phyloP scores from a whole-genome alignment of 2,329 filamentous ascomycete genomes.

The Exophiala alcalophila region DNA sequence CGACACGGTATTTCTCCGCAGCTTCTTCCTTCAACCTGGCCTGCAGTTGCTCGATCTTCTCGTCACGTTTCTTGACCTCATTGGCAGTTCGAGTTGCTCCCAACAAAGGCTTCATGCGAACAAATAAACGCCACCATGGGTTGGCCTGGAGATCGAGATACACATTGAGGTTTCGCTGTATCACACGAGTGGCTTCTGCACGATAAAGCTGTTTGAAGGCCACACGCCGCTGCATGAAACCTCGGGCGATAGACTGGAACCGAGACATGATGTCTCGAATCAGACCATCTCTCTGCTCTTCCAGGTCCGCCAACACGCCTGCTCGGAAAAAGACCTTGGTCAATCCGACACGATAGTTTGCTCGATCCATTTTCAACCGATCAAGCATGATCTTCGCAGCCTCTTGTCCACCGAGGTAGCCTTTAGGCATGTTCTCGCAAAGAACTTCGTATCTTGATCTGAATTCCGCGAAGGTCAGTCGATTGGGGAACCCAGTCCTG shows the following conservation, averaged over 20 bases:
- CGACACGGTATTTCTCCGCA: conserved; percentile 71
- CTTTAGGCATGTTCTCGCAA: conserved; percentile 81
- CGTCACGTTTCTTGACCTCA: conserved; percentile 92
- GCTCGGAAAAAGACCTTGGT: conserved; percentile 99
- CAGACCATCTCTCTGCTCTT: conserved; percentile 89
- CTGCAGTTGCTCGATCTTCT: conserved; percentile 84
- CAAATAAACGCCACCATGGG: conserved; percentile 95
- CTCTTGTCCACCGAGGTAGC: conserved; percentile 85
- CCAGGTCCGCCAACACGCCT: conserved; percentile 90
- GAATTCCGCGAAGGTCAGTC: conserved; percentile 89
- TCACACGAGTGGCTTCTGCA: conserved; percentile 88
- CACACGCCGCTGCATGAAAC: conserved; percentile 81
- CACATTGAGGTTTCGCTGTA: conserved; percentile 89
- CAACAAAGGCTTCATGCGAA: conserved; percentile 90
- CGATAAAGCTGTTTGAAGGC: conserved; percentile 93
- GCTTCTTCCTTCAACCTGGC: conserved; percentile 76
- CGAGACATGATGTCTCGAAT: conserved; percentile 91
- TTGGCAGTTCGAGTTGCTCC: conserved; percentile 87
- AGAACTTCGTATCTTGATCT: conserved; percentile 93
- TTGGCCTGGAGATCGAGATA: conserved; percentile 87
- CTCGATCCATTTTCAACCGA: conserved; percentile 77
- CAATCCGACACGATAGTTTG: conserved; percentile 86
- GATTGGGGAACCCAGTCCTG: conserved; percentile 92
- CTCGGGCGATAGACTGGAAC: conserved; percentile 89
- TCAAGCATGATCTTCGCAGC: conserved; percentile 84